Base-by-base conservation (phyloP, 768 basidiomycete genomes). In the Hemileccinum rubropunctum region DNA sequence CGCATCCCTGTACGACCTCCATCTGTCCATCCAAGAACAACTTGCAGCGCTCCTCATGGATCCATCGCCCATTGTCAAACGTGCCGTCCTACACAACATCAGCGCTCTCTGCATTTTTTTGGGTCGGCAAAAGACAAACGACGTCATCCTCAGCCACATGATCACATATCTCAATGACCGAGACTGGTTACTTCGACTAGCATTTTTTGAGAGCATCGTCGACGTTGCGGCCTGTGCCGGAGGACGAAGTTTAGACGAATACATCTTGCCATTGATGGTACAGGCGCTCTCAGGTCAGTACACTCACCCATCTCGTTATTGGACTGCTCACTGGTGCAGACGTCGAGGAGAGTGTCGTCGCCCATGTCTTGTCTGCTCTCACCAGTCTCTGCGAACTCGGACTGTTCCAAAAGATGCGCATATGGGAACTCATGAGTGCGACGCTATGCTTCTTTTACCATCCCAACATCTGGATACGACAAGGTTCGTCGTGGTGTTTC, bases 171-270 rank as follows among this genome's bases (percentile, higher is more conserved):
- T 88, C 52, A 93, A 95, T 59, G 91, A 95, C 60, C 76, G 91
- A 15, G 95, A 98, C 65, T 98, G 97, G 95, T 70, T 88, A 14
- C 70, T 98, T 45, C 80, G 97, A 2, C 82, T 84, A 60, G 90
- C 91, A 0, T 99, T 98, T 68, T 97, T 98, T 61, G 94, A 95
- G 64, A 89, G 89, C 52, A 92, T 97, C 26, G 91, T 98, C 17
- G 94, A 92, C 53, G 93, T 99, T 1, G 95, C 95, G 6, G 90
- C 89, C 0, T 95, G 91, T 70, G 91, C 95, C 3, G 95, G 95
- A 1, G 87, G 89, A 27, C 75, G 86, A 50, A 95, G 91, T 57
- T 64, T 98, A 58, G 97, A 98, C 62, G 94, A 98, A 59, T 98
- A 98, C 59, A 95, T 98, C 45, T 64, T 97, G n/a, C 97, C 97